A percentile compares a stretch with the other conserved stretches of the same genome.
Evolutionary conservation across 2,329 filamentous ascomycete genomes (phyloP).

Genomic region (Pleoardoris graminearum): DNA sequence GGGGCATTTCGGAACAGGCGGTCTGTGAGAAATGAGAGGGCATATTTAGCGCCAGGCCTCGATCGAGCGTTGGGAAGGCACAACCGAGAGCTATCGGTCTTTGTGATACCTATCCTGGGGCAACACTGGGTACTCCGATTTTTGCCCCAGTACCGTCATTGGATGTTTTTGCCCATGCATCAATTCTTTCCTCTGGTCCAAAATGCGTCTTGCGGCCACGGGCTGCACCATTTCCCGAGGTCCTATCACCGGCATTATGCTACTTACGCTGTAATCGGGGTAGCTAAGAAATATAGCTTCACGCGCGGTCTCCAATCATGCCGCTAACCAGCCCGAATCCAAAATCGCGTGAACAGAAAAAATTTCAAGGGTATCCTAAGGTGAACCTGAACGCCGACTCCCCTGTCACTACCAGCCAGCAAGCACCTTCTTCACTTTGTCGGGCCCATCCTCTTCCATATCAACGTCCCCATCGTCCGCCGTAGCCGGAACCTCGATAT

Average conservation of each 20-base stretch:
- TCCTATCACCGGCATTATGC: too few species aligned
- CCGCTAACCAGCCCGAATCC: background rate
- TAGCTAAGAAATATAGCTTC: too few species aligned
- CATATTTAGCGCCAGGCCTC: too few species aligned
- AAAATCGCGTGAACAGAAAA: background rate
- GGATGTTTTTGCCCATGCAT: too few species aligned
- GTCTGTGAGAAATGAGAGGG: background rate
- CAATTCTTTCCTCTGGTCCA: too few species aligned
- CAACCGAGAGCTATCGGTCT: background rate
- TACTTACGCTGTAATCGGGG: too few species aligned
- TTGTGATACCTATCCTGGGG: background rate
- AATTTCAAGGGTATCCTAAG: slow-evolving; percentile 6
- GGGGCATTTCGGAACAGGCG: too few species aligned
- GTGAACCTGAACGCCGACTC: slow-evolving; percentile 2
- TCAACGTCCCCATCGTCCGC: slow-evolving; percentile 20
- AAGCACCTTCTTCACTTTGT: slow-evolving; percentile 33
- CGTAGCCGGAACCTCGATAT: slow-evolving; percentile 34
- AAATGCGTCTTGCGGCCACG: too few species aligned
- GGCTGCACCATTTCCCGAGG: too few species aligned
- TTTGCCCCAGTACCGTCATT: too few species aligned
- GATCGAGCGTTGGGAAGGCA: background rate
- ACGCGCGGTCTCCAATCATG: too few species aligned
- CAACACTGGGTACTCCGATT: too few species aligned
- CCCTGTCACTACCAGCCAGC: slow-evolving; percentile 23
- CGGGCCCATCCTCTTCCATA: slow-evolving; percentile 23